Base-by-base conservation (phyloP, 495 filamentous ascomycete species). In the Neohortaea acidophila region DNA sequence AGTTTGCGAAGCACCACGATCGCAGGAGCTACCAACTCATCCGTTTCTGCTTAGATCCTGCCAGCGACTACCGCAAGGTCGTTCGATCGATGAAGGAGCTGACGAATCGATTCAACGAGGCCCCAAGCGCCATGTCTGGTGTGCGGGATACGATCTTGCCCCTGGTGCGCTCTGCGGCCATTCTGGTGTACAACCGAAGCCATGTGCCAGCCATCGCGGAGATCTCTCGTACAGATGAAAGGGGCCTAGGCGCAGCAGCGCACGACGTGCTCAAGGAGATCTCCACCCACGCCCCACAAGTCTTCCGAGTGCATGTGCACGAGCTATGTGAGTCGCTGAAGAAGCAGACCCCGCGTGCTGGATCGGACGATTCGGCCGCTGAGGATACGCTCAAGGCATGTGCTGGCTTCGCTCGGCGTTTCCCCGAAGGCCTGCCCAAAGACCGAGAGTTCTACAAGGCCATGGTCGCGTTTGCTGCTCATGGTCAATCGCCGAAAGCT, bases 251-350 rank as follows among this genome's bases (percentile, higher is more conserved):
- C 12, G 59, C 69, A 7, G 71, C 81, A 0, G 89, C 89, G 6
- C 85, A 94, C 46, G 84, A 93, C 53, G 71, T 96, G 31, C 67
- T 94, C 19, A 87, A 84, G 51, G 82, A 96, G 51, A 92, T 99
- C 21, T 94, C 89, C 0, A 73, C 78, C 28, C 72, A 70, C 15
- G 91, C 84, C 33, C 86, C 89, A 0, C 79, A 84, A 39, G 72
- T 96, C 7, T 79, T 99, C 57, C 81, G 84, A 57, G 80, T 82
- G 1, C 87, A 96, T 47, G 77, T 94, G 4, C 80, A 83, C 32
- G 86, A 93, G 48, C 78, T 99, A 39, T 93, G 85, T 59, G 83
- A 80, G 49, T 70, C 79, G 25, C 66, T 99, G 6, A 72, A 81
- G 48, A 72, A 81, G 15, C 73, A 84, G 52, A 81, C 84, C 5